phyloP scores from a whole-genome alignment of 2,329 filamentous ascomycete genomes.

The Microsporum ferrugineum region DNA sequence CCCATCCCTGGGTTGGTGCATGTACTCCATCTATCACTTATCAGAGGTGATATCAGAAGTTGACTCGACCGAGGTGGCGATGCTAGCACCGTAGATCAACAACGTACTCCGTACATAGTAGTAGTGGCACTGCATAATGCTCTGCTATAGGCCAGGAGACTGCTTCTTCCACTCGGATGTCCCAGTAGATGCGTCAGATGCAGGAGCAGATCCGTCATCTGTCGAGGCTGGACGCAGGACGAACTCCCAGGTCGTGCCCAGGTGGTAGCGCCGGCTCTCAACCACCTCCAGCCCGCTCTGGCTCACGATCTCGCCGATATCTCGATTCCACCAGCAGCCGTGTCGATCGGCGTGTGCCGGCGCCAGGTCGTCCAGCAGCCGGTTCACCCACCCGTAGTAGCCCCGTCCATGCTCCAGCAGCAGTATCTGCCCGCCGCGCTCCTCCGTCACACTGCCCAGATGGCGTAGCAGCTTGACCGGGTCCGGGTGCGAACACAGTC shows the following conservation, averaged over 20 bases:
- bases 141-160: background rate
- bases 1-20: background rate
- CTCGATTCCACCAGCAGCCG: constrained; percentile 44
- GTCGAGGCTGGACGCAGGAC: constrained; percentile 23
- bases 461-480: constrained; percentile 34
- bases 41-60: too few species aligned
- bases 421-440: constrained; percentile 32
- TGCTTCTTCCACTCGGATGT: background rate
- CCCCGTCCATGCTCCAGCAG: constrained; percentile 41
- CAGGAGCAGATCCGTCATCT: background rate
- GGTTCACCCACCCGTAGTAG: constrained; percentile 37
- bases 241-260: constrained; percentile 40
- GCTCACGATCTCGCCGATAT: constrained; percentile 39
- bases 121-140: background rate
- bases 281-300: constrained; percentile 39
- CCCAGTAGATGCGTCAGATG: background rate
- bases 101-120: too few species aligned
- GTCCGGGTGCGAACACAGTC: constrained; percentile 38
- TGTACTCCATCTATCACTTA: background rate
- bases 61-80: too few species aligned
- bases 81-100: too few species aligned
- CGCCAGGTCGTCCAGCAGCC: constrained; percentile 37
- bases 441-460: constrained; percentile 31
- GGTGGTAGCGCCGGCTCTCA: constrained; percentile 36
- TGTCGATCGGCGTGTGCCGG: constrained; percentile 39